Evolutionary conservation across 2,329 filamentous ascomycete species (phyloP), one percentile per base, ranked within the genome.

Genomic region (Metarhizium brunneum): DNA sequence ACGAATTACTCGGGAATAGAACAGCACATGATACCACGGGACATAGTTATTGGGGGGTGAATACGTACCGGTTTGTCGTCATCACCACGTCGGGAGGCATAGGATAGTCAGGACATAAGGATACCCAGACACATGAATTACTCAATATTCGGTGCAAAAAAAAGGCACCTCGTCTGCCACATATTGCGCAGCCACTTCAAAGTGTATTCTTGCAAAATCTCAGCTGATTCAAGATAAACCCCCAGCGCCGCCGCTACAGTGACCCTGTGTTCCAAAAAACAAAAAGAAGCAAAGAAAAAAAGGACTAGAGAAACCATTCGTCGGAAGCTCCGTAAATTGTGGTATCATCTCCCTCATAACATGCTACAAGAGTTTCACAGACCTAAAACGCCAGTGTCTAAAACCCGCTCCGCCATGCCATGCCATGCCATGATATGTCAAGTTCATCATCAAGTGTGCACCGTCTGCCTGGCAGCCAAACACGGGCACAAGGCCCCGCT

Each of bases 241-340:
- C 45, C 25, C 35, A 51, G 50, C 53, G 53, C 53, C 53, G 47
- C 30, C 45, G 45, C 45, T 30, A 30, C 45, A 48, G 18, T 45
- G 7, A 6, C 45, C 20, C 8, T 48, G 3, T 48, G 45, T 30
- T 32, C 45, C 11, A 48, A 48, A 30, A 16, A 14, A n/a, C n/a
- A 40, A 16, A 16, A 11, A 14, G 1, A 16, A 25, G 3, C 25
- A 16, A 14, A 40, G 13, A 40, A 16, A 16, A 14, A 5, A 16
- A 40, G 2, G 38, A 16, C 11, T 5, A 16, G 38, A 16, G 14
- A 40, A 16, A 40, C 38, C 11, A 11, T 7, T 40, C 14, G 11
- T 16, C 13, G 38, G 38, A 20, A 45, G 42, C 42, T 25, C 18
- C n/a, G 7, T 8, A 20, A 45, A 45, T 14, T 25, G 42, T 45